A percentile compares a stretch with the other conserved stretches of the same genome.
phyloP scores from a whole-genome alignment of 2,329 filamentous ascomycete genomes.

The Phoma sp. region DNA sequence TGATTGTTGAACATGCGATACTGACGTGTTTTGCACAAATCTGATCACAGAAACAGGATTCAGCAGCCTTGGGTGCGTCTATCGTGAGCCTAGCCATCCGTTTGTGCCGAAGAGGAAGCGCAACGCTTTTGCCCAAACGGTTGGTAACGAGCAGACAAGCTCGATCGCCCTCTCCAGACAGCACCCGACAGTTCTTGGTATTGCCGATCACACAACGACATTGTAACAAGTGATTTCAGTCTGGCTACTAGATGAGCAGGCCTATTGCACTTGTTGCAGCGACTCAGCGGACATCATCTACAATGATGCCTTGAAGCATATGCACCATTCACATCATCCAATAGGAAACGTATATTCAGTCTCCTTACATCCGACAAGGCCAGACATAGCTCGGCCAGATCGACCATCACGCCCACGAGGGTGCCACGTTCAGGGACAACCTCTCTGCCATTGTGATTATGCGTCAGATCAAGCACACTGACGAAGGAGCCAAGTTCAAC shows the following conservation, averaged over 20 bases:
- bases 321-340: too few species aligned
- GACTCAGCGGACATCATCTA: too few species aligned
- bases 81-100: neutral
- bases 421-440: neutral
- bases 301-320: too few species aligned
- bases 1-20: neutral
- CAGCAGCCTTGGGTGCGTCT: neutral
- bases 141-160: slow-evolving; percentile 11
- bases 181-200: slow-evolving; percentile 1
- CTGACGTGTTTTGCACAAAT: neutral
- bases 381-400: neutral
- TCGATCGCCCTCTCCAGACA: neutral
- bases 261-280: too few species aligned
- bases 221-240: neutral
- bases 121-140: neutral
- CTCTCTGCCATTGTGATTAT: neutral
- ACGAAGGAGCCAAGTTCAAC: neutral
- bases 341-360: too few species aligned
- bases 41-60: neutral
- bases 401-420: neutral
- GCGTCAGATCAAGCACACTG: neutral
- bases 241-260: too few species aligned
- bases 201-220: slow-evolving; percentile 3
- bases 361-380: too few species aligned
- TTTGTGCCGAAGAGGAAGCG: neutral